phyloP scores from a whole-genome alignment of 1,284 basidiomycete species.

The Porodaedalea pini region DNA sequence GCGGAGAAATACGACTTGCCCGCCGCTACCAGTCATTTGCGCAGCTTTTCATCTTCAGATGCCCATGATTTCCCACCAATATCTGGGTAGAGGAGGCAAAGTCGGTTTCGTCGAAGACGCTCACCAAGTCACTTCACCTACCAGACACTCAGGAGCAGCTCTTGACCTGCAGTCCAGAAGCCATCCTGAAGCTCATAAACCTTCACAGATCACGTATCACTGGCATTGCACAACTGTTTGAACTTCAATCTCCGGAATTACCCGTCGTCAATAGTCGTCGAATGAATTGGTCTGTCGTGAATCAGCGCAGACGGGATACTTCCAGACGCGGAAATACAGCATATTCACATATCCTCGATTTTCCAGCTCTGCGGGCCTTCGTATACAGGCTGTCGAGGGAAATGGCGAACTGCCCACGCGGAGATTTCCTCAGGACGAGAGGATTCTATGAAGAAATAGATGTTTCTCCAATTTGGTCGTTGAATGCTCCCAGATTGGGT shows the following conservation, averaged over 20 bases:
- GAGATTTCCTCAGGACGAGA: background rate
- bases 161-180: background rate
- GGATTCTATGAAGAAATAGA: background rate
- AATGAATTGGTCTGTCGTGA: background rate
- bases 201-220: background rate
- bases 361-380: background rate
- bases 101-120: background rate
- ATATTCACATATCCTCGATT: background rate
- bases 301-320: background rate
- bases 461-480: background rate
- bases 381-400: background rate
- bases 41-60: background rate
- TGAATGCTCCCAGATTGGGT: background rate
- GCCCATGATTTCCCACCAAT: background rate
- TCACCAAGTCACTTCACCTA: background rate
- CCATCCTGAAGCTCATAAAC: background rate
- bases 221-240: background rate
- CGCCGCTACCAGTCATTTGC: too few relatives aligned
- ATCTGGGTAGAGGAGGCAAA: slow-evolving; percentile 4
- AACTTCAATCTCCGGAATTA: background rate
- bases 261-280: background rate
- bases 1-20: background rate
- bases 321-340: background rate
- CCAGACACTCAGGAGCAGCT: background rate
- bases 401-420: background rate